Evolutionary conservation across 106 monocot genomes (phyloP), one percentile per base, ranked within the genome.

Genomic region (Triglochin maritima): DNA sequence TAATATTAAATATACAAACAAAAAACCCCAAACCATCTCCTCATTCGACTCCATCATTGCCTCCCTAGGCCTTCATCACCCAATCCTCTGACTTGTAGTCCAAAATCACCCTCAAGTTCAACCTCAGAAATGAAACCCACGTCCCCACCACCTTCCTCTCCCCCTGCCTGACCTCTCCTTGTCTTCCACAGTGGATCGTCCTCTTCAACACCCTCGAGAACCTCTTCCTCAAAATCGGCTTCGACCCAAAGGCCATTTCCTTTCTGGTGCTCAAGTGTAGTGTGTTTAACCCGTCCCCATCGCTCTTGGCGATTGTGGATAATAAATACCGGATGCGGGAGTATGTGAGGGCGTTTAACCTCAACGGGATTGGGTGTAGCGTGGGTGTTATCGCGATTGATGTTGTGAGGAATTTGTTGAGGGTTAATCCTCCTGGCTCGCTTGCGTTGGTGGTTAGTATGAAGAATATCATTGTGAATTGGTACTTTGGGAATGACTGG

Each of bases 281-380:
- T 76, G 69, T 91, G 12, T 91, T 91, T 74, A 91, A 87, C 57
- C 91, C 87, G 46, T 81, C 82, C 2, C 92, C 92, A 0, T 87
- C 87, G 2, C 83, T 92, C 7, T 62, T 87, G 12, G 63, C 87
- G 14, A 85, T 92, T 87, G 85, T 92, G 71, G 65, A 87, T 14
- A 82, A 87, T 79, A 75, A 70, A 57, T 92, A 87, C 81, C 79
- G 73, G 73, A 87, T 92, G 82, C 50, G 85, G 16, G 72, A 50
- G 11, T 85, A 87, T 62, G 44, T 92, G 47, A 92, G 87, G 79
- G 83, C 74, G 80, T 92, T 80, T 79, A 82, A 92, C 65, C 82
- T 92, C n/a, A 87, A 82, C 3, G 92, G 92, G 12, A 92, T 92
- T 87, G 92, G 92, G 2, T 92, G 92, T 77, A 92, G 92, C 76